These are phyloP conservation scores for Tulasnella sp. DNA, from an alignment of 768 basidiomycete species.

Conservation along the genomic window DNA sequence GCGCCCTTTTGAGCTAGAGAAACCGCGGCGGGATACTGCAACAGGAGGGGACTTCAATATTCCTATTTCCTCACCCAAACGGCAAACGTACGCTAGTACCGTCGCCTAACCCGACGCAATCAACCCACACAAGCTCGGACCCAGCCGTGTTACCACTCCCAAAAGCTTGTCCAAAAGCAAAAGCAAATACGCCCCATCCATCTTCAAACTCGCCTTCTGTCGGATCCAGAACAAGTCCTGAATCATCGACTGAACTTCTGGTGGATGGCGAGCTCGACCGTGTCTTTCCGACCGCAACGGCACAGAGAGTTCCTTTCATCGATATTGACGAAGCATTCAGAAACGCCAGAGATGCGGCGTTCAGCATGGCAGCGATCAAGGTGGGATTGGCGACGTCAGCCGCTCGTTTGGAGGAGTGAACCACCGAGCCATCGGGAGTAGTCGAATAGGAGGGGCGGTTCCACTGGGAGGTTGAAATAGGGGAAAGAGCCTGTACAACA, in stretches of 20 bases:
- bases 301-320: slow-evolving; percentile 67
- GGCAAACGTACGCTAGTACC: slow-evolving; percentile 11
- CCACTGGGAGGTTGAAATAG: slow-evolving; percentile 20
- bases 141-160: not conserved
- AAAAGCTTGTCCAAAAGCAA: slow-evolving; percentile 35
- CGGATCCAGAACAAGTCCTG: slow-evolving; percentile 43
- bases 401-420: slow-evolving; percentile 7
- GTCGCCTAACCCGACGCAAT: slow-evolving; percentile 9
- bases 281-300: slow-evolving; percentile 46
- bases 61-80: not conserved
- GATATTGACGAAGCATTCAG: slow-evolving; percentile 63
- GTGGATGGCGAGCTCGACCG: not conserved
- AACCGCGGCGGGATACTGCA: not conserved
- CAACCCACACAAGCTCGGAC: slow-evolving; percentile 18
- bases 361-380: slow-evolving; percentile 53
- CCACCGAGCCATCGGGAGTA: not conserved
- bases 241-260: slow-evolving; percentile 25
- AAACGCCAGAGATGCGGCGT: slow-evolving; percentile 60
- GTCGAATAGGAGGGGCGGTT: slow-evolving; percentile 20
- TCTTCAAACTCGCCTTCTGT: slow-evolving; percentile 37
- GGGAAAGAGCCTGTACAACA: slow-evolving; percentile 55
- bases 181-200: slow-evolving; percentile 62
- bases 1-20: slow-evolving; percentile 1
- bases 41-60: not conserved
- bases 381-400: slow-evolving; percentile 30